Conservation (phyloP, 2,329 filamentous ascomycete genomes). For the Parastagonospora avenae region DNA sequence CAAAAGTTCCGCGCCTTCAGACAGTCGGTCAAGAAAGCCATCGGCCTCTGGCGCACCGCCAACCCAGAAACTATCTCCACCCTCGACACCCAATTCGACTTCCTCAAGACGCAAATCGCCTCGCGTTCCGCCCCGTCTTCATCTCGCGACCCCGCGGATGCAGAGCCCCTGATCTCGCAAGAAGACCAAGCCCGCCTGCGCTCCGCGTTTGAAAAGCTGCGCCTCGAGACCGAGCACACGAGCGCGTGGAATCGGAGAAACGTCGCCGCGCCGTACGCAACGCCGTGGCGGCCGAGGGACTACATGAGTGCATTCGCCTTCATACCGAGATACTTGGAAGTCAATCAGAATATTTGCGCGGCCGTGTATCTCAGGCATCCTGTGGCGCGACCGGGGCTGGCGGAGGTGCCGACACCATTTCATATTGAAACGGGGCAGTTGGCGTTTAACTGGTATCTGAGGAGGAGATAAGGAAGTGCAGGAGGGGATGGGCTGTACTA, state of each 20-base stretch:
- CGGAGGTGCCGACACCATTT: slow-evolving; percentile 81
- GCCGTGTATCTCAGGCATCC: slow-evolving; percentile 95
- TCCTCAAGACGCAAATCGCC: slow-evolving; percentile 36
- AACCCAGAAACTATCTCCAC: slow-evolving; percentile 54
- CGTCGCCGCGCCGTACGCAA: slow-evolving; percentile 74
- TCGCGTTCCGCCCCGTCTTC: slow-evolving; percentile 5
- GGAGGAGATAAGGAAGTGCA: slow-evolving; percentile 65
- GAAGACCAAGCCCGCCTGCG: slow-evolving; percentile 65
- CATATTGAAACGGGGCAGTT: slow-evolving; percentile 71
- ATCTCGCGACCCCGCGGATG: background rate
- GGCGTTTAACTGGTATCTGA: slow-evolving; percentile 93
- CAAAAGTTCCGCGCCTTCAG: slow-evolving; percentile 76
- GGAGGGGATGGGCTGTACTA: slow-evolving; percentile 1
- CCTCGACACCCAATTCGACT: slow-evolving; percentile 55
- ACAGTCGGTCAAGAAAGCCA: slow-evolving; percentile 65
- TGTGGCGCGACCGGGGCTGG: slow-evolving; percentile 78
- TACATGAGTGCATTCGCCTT: slow-evolving; percentile 94
- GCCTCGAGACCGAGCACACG: slow-evolving; percentile 77
- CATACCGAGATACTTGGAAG: slow-evolving; percentile 92
- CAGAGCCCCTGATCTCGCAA: slow-evolving; percentile 35
- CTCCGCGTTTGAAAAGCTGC: slow-evolving; percentile 61
- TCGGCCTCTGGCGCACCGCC: slow-evolving; percentile 58
- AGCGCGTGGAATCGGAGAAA: slow-evolving; percentile 59
- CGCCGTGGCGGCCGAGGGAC: slow-evolving; percentile 84
- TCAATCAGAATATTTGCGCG: slow-evolving; percentile 95